A percentile compares a stretch with the other conserved stretches of the same genome.
phyloP scores from a whole-genome alignment of 345 rosid genomes.

The Isatis tinctoria region DNA sequence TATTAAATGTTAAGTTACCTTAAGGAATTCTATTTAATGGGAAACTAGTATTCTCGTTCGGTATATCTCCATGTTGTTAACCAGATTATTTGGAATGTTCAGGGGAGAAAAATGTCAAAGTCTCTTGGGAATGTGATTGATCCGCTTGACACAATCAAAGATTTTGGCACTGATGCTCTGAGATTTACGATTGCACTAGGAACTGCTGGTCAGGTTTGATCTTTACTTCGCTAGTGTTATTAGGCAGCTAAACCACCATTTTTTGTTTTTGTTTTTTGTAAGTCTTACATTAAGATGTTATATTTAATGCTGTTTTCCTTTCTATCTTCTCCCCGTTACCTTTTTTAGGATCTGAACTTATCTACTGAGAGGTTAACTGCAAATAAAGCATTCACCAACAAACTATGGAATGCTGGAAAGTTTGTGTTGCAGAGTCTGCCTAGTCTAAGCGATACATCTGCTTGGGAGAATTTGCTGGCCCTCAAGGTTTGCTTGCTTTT shows the following conservation, averaged over 20 bases:
- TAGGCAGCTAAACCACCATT: not conserved
- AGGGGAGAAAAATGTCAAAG: slow-evolving; percentile 98
- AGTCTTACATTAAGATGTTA: slow-evolving; percentile 8
- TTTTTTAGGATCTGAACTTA: slow-evolving; percentile 79
- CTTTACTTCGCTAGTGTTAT: slow-evolving; percentile 1
- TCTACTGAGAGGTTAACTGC: slow-evolving; percentile 91
- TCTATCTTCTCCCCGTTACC: slow-evolving; percentile 20
- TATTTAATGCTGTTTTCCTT: slow-evolving; percentile 20
- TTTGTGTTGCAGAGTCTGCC: slow-evolving; percentile 88
- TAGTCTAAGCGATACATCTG: slow-evolving; percentile 52
- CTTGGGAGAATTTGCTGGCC: slow-evolving; percentile 67
- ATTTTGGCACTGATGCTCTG: slow-evolving; percentile 93
- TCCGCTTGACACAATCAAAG: slow-evolving; percentile 90
- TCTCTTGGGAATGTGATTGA: slow-evolving; percentile 86
- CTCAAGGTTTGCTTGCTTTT: slow-evolving; percentile 51
- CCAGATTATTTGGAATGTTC: slow-evolving; percentile 27
- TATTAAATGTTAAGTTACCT: not conserved
- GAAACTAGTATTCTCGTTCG: not conserved
- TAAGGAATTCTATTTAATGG: not conserved
- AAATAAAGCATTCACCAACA: slow-evolving; percentile 94
- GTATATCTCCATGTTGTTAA: slow-evolving; percentile 4
- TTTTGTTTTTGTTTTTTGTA: not conserved
- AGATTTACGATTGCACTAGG: slow-evolving; percentile 89
- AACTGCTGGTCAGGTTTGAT: slow-evolving; percentile 96
- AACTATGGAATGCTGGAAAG: slow-evolving; percentile 99